Conservation (phyloP, 2,329 filamentous ascomycete genomes). For the Apiospora rasikravindrae region DNA sequence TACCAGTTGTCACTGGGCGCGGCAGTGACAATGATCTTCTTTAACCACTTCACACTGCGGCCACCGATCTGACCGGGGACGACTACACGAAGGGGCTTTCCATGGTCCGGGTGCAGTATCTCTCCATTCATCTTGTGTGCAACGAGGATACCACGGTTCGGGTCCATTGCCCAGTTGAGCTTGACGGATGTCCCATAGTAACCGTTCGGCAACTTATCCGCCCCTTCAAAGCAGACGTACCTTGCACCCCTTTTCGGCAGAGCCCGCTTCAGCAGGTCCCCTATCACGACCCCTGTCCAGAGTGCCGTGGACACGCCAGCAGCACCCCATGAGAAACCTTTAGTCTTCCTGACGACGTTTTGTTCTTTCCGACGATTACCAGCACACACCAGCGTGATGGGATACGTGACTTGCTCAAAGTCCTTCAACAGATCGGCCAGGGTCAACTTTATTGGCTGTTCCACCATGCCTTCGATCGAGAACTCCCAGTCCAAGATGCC, state of each 20-base stretch:
- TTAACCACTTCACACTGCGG: constrained; percentile 92
- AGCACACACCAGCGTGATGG: constrained; percentile 88
- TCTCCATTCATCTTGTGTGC: constrained; percentile 93
- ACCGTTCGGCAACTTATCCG: constrained; percentile 86
- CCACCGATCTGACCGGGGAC: constrained; percentile 93
- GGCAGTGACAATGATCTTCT: constrained; percentile 77
- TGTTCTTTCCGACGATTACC: constrained; percentile 93
- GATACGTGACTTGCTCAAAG: constrained; percentile 83
- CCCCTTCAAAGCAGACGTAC: constrained; percentile 91
- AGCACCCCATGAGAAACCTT: constrained; percentile 93
- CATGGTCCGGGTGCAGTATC: constrained; percentile 79
- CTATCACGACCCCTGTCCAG: constrained; percentile 82
- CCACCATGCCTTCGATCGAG: constrained; percentile 81
- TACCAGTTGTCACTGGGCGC: constrained; percentile 92
- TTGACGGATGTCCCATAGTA: constrained; percentile 89
- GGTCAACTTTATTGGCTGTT: constrained; percentile 74
- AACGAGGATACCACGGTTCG: constrained; percentile 82
- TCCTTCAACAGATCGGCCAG: constrained; percentile 74
- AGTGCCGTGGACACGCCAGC: constrained; percentile 86
- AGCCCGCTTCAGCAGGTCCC: constrained; percentile 71
- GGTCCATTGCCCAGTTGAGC: constrained; percentile 86
- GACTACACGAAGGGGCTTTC: constrained; percentile 79
- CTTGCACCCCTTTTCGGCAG: constrained; percentile 71
- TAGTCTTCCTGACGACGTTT: constrained; percentile 87
- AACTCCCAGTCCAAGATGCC: constrained; percentile 82